A percentile compares a stretch with the other conserved stretches of the same genome.
Conservation (phyloP, 495 filamentous ascomycete species). For the Penicillium bovifimosum region DNA sequence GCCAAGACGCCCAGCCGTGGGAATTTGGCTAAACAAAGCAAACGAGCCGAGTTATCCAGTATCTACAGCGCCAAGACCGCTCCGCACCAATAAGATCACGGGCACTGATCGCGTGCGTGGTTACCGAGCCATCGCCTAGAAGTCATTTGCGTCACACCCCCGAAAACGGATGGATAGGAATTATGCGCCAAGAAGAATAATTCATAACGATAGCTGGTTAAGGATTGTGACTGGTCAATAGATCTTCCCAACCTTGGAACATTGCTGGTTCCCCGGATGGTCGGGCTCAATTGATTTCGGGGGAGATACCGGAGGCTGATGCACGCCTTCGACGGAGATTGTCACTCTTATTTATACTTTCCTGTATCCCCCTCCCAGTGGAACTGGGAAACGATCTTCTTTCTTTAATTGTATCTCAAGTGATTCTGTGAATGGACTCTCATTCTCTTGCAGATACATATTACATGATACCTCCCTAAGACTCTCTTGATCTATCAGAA, state of each 20-base stretch:
- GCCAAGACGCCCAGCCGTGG: constrained; percentile 14
- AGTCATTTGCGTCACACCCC: constrained; percentile 29
- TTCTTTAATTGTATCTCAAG: neutral
- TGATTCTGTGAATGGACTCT: constrained; percentile 32
- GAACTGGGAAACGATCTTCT: neutral
- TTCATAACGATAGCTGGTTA: constrained; percentile 8
- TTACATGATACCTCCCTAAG: constrained; percentile 36
- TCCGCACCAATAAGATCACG: constrained; percentile 16
- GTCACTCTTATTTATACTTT: constrained; percentile 17
- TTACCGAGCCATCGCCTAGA: constrained; percentile 21
- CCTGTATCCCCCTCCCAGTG: constrained; percentile 5
- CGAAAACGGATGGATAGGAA: neutral
- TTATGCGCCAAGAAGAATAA: constrained; percentile 16
- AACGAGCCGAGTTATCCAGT: neutral
- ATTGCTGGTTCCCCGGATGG: constrained; percentile 13
- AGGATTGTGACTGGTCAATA: constrained; percentile 4
- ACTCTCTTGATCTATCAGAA: constrained; percentile 18
- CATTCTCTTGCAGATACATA: constrained; percentile 32
- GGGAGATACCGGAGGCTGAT: neutral
- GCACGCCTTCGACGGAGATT: constrained; percentile 18
- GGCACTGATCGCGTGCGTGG: constrained; percentile 17
- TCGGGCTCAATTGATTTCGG: constrained; percentile 6
- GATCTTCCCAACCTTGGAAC: neutral
- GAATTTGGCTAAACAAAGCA: neutral
- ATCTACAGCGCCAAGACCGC: neutral